Conservation (phyloP, 2,329 filamentous ascomycete genomes). For the Westerdykella ornata region DNA sequence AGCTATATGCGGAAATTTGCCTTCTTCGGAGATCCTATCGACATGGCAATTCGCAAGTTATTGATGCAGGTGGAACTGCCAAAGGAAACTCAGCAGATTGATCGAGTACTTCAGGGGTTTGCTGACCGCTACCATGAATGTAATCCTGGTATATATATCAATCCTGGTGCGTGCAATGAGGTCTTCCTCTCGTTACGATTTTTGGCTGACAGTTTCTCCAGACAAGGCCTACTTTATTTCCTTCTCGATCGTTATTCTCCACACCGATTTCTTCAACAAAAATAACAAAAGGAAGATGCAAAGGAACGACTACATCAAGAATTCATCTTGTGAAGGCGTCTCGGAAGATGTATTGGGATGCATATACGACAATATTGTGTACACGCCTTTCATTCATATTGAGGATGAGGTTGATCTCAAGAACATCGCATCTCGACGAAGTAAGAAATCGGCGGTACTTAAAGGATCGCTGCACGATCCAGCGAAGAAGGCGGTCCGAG, state of each 20-base stretch:
- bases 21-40: constrained; percentile 95
- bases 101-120: constrained; percentile 87
- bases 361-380: constrained; percentile 97
- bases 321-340: constrained; percentile 86
- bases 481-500: constrained; percentile 59
- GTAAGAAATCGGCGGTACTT: constrained; percentile 56
- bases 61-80: constrained; percentile 95
- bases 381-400: constrained; percentile 96
- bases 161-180: constrained; percentile 48
- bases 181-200: neutral
- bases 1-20: constrained; percentile 94
- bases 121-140: constrained; percentile 97
- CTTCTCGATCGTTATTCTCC: constrained; percentile 90
- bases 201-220: constrained; percentile 16
- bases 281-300: constrained; percentile 99
- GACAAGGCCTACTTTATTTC: constrained; percentile 98
- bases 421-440: constrained; percentile 63
- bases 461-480: constrained; percentile 58
- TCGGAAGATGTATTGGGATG: constrained; percentile 88
- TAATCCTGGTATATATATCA: constrained; percentile 90
- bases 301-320: constrained; percentile 89
- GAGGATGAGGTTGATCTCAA: constrained; percentile 84
- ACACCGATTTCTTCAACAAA: constrained; percentile 99
- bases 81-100: constrained; percentile 96
- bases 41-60: constrained; percentile 93